Evolutionary conservation across 75 land plant genomes (phyloP).

Genomic region (Gnetum montanum): DNA sequence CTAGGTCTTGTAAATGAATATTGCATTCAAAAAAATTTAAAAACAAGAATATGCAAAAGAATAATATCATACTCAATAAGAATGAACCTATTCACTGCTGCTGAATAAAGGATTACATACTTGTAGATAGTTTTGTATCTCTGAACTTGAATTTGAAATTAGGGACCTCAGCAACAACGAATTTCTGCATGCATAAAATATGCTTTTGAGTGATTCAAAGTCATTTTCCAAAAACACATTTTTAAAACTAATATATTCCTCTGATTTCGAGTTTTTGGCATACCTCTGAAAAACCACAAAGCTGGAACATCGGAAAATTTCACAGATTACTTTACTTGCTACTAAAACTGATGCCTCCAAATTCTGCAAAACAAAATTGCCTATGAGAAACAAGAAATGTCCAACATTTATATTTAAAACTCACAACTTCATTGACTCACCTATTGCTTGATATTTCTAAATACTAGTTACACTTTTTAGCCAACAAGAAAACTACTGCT

Average conservation of each 20-base stretch:
- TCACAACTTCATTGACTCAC: neutral
- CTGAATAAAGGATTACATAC: neutral
- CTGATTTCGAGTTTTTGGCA: too few species aligned
- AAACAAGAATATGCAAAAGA: too few species aligned
- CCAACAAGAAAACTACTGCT: too few species aligned
- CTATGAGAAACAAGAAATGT: neutral
- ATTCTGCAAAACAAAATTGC: slow-evolving; percentile 8
- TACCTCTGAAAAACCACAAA: slow-evolving; percentile 30
- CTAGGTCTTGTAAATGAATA: too few species aligned
- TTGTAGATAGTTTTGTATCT: neutral
- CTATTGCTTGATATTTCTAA: too few species aligned
- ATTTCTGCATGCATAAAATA: slow-evolving; percentile 21
- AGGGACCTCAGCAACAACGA: slow-evolving; percentile 24
- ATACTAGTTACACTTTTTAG: too few species aligned
- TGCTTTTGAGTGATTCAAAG: too few species aligned
- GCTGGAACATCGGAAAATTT: slow-evolving; percentile 22
- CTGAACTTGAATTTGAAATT: neutral
- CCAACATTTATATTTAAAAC: neutral
- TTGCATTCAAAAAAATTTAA: too few species aligned
- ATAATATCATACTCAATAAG: too few species aligned
- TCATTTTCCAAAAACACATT: too few species aligned
- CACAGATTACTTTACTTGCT: slow-evolving; percentile 28
- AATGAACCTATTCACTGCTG: too few species aligned
- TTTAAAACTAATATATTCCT: too few species aligned
- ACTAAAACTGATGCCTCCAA: slow-evolving; percentile 28